phyloP scores from a whole-genome alignment of 192 early-diverging fungal genomes.

The Umbelopsis sp. region DNA sequence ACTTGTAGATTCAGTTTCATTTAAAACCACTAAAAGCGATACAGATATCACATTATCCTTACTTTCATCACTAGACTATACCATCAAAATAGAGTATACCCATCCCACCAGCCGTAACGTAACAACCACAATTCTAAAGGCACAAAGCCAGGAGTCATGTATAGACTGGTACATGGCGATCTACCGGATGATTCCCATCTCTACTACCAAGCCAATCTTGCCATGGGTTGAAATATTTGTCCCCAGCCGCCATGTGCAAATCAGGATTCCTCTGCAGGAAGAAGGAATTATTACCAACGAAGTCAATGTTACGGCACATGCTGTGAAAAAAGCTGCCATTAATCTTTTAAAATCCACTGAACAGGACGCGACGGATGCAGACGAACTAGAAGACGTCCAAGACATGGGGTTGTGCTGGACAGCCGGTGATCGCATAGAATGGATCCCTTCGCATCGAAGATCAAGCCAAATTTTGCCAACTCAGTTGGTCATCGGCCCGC shows the following conservation, averaged over 20 bases:
- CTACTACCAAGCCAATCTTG: constrained; percentile 5
- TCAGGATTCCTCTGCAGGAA: constrained; percentile 24
- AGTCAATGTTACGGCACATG: constrained; percentile 22
- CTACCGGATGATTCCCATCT: constrained; percentile 16
- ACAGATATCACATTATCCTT: not conserved
- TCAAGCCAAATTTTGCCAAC: not conserved
- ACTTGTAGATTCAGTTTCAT: not conserved
- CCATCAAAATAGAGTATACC: constrained; percentile 25
- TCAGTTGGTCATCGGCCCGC: constrained; percentile 29
- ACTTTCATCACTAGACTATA: constrained; percentile 32
- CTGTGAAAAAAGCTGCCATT: constrained; percentile 24
- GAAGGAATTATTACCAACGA: not conserved
- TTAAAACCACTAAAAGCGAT: not conserved
- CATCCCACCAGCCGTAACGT: not conserved
- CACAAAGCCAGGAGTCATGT: constrained; percentile 15
- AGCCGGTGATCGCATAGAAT: constrained; percentile 29
- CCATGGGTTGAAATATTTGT: constrained; percentile 36
- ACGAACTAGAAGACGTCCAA: not conserved
- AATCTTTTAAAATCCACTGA: constrained; percentile 23
- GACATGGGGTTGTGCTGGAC: constrained; percentile 31
- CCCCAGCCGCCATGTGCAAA: constrained; percentile 18
- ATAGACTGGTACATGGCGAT: constrained; percentile 37
- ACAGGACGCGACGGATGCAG: not conserved
- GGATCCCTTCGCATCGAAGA: constrained; percentile 27
- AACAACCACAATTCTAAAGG: constrained; percentile 22